Evolutionary conservation across 495 filamentous ascomycete genomes (phyloP).

Genomic region (Bathelium albidoporum): DNA sequence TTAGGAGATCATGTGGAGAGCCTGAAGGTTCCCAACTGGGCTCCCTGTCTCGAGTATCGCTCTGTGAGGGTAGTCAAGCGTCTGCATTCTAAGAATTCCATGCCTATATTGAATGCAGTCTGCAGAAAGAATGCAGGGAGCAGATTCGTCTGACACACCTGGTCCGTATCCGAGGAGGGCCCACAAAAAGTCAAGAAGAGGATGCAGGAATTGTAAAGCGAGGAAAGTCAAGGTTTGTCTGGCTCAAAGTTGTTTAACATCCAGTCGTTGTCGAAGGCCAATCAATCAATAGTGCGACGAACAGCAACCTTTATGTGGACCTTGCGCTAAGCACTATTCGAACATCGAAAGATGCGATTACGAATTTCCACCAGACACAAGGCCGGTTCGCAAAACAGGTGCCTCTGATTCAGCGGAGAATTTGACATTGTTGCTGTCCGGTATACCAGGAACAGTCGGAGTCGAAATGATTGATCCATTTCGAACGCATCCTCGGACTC

Average conservation of each 20-base stretch:
- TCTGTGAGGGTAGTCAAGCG: too few species aligned
- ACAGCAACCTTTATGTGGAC: not conserved
- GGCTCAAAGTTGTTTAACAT: not conserved
- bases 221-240: not conserved
- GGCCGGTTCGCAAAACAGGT: not conserved
- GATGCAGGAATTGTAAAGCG: constrained; percentile 1
- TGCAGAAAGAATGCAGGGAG: not conserved
- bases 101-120: too few species aligned
- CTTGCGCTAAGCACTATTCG: not conserved
- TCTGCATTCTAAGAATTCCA: too few species aligned
- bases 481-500: constrained; percentile 7
- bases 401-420: not conserved
- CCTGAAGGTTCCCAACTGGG: too few species aligned
- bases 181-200: not conserved
- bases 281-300: not conserved
- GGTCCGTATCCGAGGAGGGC: not conserved
- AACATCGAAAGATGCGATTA: constrained; percentile 1
- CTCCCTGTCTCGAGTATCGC: too few species aligned
- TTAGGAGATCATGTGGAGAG: too few species aligned
- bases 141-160: not conserved
- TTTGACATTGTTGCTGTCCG: too few species aligned
- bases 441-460: constrained; percentile 2
- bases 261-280: not conserved
- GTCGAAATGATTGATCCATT: constrained; percentile 14
- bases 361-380: not conserved